Evolutionary conservation across 768 basidiomycete genomes (phyloP).

Genomic region (Harrya chromipes): DNA sequence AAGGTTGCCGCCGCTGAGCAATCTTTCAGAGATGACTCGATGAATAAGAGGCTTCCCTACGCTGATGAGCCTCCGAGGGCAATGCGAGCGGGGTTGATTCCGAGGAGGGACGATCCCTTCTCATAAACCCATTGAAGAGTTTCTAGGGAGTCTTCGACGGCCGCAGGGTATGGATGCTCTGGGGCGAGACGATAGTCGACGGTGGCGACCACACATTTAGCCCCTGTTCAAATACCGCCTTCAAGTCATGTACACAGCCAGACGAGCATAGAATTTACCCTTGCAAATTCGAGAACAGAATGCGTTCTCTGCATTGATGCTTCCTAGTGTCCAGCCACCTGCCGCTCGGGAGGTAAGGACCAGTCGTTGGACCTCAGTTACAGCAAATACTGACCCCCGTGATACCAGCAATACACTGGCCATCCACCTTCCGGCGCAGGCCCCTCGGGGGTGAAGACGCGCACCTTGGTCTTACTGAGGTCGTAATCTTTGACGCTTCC

Average conservation of each 20-base stretch:
- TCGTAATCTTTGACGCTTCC: constrained; percentile 52
- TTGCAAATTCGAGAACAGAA: constrained; percentile 42
- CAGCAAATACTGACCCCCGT: constrained; percentile 50
- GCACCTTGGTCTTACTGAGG: constrained; percentile 50
- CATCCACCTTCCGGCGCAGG: constrained; percentile 54
- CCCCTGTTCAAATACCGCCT: constrained; percentile 14
- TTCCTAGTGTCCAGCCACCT: constrained; percentile 81
- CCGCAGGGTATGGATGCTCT: constrained; percentile 33
- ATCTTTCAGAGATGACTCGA: neutral
- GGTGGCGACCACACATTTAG: constrained; percentile 33
- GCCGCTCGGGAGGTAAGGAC: neutral
- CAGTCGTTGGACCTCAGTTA: neutral
- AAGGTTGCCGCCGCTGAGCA: constrained; percentile 66
- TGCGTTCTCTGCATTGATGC: constrained; percentile 55
- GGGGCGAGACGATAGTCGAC: constrained; percentile 35
- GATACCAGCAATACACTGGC: constrained; percentile 73
- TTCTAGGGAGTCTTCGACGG: constrained; percentile 32
- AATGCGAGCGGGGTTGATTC: constrained; percentile 48
- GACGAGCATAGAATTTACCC: constrained; percentile 12
- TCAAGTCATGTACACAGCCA: neutral
- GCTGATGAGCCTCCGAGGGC: constrained; percentile 76
- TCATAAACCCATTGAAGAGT: constrained; percentile 36
- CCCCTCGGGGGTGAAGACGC: constrained; percentile 58
- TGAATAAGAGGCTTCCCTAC: constrained; percentile 28
- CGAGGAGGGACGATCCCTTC: constrained; percentile 46